Evolutionary conservation across 1,284 basidiomycete genomes (phyloP).

Genomic region (Omphalotus olearius): DNA sequence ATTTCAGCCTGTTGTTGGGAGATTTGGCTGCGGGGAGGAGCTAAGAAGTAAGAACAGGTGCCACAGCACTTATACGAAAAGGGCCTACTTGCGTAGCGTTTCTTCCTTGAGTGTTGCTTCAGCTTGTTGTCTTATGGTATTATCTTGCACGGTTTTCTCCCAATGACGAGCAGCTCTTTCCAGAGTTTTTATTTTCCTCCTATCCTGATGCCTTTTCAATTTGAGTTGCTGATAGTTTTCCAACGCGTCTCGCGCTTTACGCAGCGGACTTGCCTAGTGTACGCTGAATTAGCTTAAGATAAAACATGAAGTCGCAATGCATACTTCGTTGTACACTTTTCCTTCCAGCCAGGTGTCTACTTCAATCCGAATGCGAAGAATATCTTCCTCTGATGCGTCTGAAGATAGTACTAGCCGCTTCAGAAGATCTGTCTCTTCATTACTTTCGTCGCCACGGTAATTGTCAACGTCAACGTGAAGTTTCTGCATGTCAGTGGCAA

Average conservation of each 20-base stretch:
- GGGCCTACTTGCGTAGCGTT: conserved; percentile 9
- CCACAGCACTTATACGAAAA: not conserved
- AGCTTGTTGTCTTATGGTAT: not conserved
- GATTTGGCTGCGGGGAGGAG: conserved; percentile 14
- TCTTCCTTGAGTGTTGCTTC: conserved; percentile 6
- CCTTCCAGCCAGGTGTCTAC: conserved; percentile 42
- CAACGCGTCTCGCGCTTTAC: conserved; percentile 24
- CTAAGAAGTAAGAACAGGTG: not conserved
- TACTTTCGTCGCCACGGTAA: conserved; percentile 25
- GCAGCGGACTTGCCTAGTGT: conserved; percentile 22
- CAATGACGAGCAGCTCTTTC: conserved; percentile 16
- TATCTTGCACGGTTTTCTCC: conserved; percentile 5
- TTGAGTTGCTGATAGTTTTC: conserved; percentile 19
- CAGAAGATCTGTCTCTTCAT: conserved; percentile 21
- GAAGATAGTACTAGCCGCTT: conserved; percentile 44
- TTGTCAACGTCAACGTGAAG: conserved; percentile 50
- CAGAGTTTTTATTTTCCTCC: conserved; percentile 8
- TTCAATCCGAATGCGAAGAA: conserved; percentile 38
- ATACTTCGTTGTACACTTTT: conserved; percentile 29
- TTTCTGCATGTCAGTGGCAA: conserved; percentile 50
- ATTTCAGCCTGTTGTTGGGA: conserved; percentile 19
- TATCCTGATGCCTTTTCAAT: conserved; percentile 6
- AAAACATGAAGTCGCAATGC: conserved; percentile 16
- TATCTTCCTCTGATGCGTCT: conserved; percentile 36
- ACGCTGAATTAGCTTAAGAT: conserved; percentile 6